These are phyloP conservation scores for Clonostachys byssicola DNA, from an alignment of 2,329 filamentous ascomycete genomes.

Conservation along the genomic window DNA sequence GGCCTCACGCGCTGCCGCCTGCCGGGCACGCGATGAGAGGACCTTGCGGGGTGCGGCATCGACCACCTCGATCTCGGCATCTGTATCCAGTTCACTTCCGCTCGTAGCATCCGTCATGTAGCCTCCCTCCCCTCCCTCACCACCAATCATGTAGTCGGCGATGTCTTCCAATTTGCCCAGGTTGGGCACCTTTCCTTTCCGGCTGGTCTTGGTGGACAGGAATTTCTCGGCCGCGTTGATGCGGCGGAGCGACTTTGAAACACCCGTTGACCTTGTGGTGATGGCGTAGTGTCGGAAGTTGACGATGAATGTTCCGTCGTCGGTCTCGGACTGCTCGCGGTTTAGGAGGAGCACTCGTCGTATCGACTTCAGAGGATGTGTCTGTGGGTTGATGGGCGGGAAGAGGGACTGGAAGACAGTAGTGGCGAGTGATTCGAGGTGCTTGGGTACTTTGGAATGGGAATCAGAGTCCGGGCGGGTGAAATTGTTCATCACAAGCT, in stretches of 20 bases:
- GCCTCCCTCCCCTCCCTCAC: conserved; percentile 65
- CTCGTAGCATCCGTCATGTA: conserved; percentile 85
- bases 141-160: conserved; percentile 88
- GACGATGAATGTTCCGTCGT: conserved; percentile 71
- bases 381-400: conserved; percentile 89
- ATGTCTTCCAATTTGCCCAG: conserved; percentile 89
- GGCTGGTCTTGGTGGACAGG: conserved; percentile 52
- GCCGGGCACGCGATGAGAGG: conserved; percentile 44
- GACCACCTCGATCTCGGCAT: conserved; percentile 88
- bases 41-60: conserved; percentile 62
- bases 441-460: conserved; percentile 75
- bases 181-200: conserved; percentile 75
- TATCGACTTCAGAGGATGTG: conserved; percentile 87
- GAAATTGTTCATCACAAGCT: conserved; percentile 99
- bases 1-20: conserved; percentile 33
- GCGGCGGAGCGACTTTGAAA: conserved; percentile 79
- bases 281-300: conserved; percentile 95
- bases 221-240: conserved; percentile 84
- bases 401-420: conserved; percentile 96
- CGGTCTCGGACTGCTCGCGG: conserved; percentile 62
- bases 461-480: conserved; percentile 57
- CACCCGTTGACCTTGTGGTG: conserved; percentile 78
- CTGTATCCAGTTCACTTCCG: conserved; percentile 89
- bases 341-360: conserved; percentile 87
- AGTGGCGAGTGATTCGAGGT: conserved; percentile 88